These are phyloP conservation scores for Cucurbita argyrosperma DNA, from an alignment of 306 rosid species.

Conservation along the genomic window DNA sequence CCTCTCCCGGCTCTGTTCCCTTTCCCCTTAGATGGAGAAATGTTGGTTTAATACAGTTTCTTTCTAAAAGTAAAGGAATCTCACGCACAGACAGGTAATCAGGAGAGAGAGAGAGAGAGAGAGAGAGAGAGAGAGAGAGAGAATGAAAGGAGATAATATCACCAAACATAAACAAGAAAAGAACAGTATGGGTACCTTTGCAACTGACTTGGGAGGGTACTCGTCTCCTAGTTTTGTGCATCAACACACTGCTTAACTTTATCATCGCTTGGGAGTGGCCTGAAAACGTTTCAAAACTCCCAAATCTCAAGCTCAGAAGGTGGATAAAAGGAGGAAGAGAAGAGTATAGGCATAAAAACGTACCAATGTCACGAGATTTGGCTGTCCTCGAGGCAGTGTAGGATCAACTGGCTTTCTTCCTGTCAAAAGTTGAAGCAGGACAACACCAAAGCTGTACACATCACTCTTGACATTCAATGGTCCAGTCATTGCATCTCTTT, in stretches of 20 bases:
- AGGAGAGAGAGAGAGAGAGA: neutral
- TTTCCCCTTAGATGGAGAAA: neutral
- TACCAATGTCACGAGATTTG: constrained; percentile 93
- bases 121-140: neutral
- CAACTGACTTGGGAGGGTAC: constrained; percentile 5
- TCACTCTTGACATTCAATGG: constrained; percentile 87
- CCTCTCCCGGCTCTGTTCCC: neutral
- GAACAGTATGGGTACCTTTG: neutral
- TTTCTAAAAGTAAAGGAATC: neutral
- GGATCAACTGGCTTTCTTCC: constrained; percentile 95
- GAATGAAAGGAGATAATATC: neutral
- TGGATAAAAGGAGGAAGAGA: neutral
- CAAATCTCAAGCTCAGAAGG: constrained; percentile 8
- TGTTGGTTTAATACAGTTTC: neutral
- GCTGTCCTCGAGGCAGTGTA: constrained; percentile 86
- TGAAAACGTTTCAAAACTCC: constrained; percentile 18
- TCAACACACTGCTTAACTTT: constrained; percentile 79
- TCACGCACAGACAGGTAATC: neutral
- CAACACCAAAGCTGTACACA: constrained; percentile 84
- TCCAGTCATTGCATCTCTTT: constrained; percentile 90
- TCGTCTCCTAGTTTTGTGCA: neutral
- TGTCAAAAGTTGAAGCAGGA: constrained; percentile 80
- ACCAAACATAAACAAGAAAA: neutral
- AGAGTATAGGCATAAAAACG: constrained; percentile 1
- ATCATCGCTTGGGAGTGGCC: constrained; percentile 96